Percentiles rank a stretch among this genome's conserved stretches.
Conservation (phyloP, 106 monocot genomes). For the Allium fistulosum region DNA sequence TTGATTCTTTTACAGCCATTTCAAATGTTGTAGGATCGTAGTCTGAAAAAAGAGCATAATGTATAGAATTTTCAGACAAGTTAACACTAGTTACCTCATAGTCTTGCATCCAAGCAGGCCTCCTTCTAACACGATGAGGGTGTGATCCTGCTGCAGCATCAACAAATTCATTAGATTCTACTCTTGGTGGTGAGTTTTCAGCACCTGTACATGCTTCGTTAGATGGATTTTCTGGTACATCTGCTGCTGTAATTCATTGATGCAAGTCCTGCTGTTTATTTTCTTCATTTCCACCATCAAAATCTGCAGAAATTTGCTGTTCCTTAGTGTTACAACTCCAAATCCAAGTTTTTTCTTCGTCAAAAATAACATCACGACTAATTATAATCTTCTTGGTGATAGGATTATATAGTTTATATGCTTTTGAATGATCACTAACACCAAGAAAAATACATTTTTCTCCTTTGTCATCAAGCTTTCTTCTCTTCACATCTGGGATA, state of each 20-base stretch:
- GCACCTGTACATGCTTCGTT: not conserved
- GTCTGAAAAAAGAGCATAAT: slow-evolving; percentile 24
- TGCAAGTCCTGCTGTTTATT: not conserved
- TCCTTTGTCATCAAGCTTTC: not conserved
- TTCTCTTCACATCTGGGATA: slow-evolving; percentile 5
- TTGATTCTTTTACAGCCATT: slow-evolving; percentile 2
- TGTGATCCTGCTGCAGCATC: slow-evolving; percentile 1
- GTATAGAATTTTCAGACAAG: slow-evolving; percentile 11
- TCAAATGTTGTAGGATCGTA: slow-evolving; percentile 5
- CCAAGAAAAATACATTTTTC: slow-evolving; percentile 4
- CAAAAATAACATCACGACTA: slow-evolving; percentile 3
- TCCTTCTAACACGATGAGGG: slow-evolving; percentile 5
- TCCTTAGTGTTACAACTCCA: not conserved
- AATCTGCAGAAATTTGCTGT: not conserved
- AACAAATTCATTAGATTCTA: not conserved
- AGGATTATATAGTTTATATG: not conserved
- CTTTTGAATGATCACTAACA: slow-evolving; percentile 2
- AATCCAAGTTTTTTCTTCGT: slow-evolving; percentile 1
- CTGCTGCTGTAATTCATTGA: not conserved
- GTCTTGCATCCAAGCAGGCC: slow-evolving; percentile 19
- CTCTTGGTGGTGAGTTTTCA: slow-evolving; percentile 6
- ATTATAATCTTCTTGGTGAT: not conserved
- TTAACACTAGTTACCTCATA: slow-evolving; percentile 13
- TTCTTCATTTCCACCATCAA: not conserved
- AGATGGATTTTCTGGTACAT: not conserved